Base-by-base conservation (phyloP, 805 yeast genomes). In the Candida tallmaniae region DNA sequence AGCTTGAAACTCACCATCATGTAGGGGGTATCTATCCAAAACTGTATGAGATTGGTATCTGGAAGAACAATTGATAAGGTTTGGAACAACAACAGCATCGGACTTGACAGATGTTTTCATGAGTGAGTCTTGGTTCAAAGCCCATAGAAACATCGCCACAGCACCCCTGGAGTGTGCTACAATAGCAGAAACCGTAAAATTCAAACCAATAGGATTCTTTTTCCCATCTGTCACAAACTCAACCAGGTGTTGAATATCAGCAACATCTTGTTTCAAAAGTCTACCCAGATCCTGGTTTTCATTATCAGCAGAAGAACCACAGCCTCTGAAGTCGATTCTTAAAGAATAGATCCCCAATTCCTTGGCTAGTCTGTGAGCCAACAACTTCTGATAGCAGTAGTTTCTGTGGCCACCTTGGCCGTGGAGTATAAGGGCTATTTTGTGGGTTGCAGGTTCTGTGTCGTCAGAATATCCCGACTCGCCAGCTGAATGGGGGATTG, bases 391-490 rank as follows among this genome's bases (percentile, higher is more conserved):
- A 56, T 82, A 88, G 39, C 85, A 77, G 52, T 85, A 82, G 61
- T 83, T 75, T 45, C 86, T 75, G 52, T 89, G 94, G 0, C 95
- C 94, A 1, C 80, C 89, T 41, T 75, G 82, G 1, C 97, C 97
- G 54, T 89, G 97, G n/a, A 78, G 45, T 12, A 88, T 51, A 5
- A 88, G 51, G 0, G 80, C 86, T 25, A 73, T 65, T 39, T 73
- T 68, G 38, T 63, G 69, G 5, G 74, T 69, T 5, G 68, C 52
- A 3, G 72, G 71, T 6, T 62, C 60, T 29, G 43, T 49, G 1
- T 56, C 59, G 7, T 47, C 48, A 21, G 39, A 46, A 35, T 46
- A 48, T 31, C 51, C 41, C 6, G 47, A 54, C 1, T 42, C 39
- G 28, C 52, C 56, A 3, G 36, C 56, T 0, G 64, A 38, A 26